phyloP scores from a whole-genome alignment of 192 early-diverging fungal species.

The Backusella tuberculispora region DNA sequence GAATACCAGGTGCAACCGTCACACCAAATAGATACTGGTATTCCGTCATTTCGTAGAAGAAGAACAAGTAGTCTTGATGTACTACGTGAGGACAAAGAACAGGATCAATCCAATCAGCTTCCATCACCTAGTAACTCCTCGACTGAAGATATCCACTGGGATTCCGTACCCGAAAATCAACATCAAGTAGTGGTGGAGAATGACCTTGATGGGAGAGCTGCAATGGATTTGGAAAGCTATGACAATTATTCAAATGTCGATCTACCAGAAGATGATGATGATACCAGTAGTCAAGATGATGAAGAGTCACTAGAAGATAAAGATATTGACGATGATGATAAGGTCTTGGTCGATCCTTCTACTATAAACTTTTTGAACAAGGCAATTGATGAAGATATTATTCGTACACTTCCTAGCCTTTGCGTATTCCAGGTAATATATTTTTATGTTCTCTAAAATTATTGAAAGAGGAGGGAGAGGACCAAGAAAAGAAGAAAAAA shows the following conservation, averaged over 20 bases:
- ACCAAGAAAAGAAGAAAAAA: neutral
- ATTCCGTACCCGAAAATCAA: neutral
- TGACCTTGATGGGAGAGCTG: neutral
- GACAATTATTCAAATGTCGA: conserved; percentile 22
- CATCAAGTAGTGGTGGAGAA: neutral
- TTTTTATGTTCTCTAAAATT: neutral
- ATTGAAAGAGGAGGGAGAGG: neutral
- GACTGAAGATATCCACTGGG: neutral
- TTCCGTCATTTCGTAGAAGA: conserved; percentile 9
- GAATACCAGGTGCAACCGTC: neutral
- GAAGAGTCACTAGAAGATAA: conserved; percentile 11
- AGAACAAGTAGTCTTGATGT: conserved; percentile 43
- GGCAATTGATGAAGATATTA: conserved; percentile 42
- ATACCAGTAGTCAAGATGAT: conserved; percentile 18
- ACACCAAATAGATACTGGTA: neutral
- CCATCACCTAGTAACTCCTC: neutral
- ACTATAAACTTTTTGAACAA: conserved; percentile 33
- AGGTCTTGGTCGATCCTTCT: conserved; percentile 7
- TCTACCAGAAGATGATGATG: conserved; percentile 4
- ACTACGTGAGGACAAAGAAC: conserved; percentile 18
- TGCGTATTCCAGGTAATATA: conserved; percentile 44
- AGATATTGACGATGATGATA: conserved; percentile 23
- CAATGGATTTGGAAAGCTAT: conserved; percentile 12
- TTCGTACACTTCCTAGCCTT: conserved; percentile 40
- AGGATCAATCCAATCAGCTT: neutral